Conservation (phyloP, 495 filamentous ascomycete species). For the Aspergillus affinis region DNA sequence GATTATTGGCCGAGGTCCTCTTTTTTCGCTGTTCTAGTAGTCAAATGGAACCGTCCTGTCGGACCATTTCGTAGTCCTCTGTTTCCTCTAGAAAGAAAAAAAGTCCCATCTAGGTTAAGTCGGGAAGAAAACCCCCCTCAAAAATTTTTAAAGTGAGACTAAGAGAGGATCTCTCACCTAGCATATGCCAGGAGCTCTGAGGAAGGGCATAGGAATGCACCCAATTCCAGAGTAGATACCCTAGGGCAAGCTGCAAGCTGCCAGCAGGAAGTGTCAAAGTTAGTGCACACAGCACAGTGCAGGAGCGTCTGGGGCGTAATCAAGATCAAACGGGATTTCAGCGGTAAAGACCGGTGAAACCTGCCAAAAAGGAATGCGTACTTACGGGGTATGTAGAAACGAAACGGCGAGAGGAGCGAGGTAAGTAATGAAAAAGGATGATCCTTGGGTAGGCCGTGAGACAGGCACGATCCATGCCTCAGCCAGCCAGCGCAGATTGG, state of each 20-base stretch:
- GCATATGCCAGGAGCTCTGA: slow-evolving; percentile 20
- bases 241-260: no score
- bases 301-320: no score
- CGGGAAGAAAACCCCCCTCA: neutral
- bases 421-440: slow-evolving; percentile 1
- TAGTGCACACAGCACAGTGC: neutral
- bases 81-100: neutral
- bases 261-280: neutral
- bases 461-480: slow-evolving; percentile 31
- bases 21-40: neutral
- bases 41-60: neutral
- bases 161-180: slow-evolving; percentile 7
- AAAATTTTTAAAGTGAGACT: slow-evolving; percentile 1
- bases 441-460: slow-evolving; percentile 27
- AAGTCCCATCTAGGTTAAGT: neutral
- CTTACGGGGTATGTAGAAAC: no score
- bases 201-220: neutral
- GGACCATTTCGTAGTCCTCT: neutral
- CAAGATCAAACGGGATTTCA: no score
- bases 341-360: neutral
- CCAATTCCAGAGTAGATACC: neutral
- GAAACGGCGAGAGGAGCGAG: slow-evolving; percentile 3
- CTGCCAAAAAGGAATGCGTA: slow-evolving; percentile 7
- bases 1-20: neutral
- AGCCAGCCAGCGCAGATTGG: slow-evolving; percentile 24